A percentile compares a stretch with the other conserved stretches of the same genome.
Evolutionary conservation across 83 land plant species (phyloP).

Genomic region (Picea abies): DNA sequence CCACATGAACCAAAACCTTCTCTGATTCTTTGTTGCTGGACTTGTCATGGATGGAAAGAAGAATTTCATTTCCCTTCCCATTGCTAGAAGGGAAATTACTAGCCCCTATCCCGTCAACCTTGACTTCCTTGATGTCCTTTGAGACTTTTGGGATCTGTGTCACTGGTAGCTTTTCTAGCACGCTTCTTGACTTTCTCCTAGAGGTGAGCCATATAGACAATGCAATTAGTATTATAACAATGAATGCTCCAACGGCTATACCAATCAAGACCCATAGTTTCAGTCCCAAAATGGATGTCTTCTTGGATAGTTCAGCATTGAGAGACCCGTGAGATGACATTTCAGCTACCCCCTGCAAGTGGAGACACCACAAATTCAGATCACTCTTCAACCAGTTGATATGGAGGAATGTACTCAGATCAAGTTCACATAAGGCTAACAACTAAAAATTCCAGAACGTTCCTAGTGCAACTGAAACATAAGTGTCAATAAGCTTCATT

Average conservation of each 20-base stretch:
- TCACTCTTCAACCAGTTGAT: too few relatives aligned
- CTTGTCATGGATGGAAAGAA: conserved; percentile 44
- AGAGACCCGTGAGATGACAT: too few relatives aligned
- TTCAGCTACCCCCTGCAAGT: too few relatives aligned
- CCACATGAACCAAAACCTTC: conserved; percentile 39
- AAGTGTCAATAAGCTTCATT: too few relatives aligned
- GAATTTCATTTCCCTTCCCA: conserved; percentile 27
- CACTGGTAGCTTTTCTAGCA: conserved; percentile 26
- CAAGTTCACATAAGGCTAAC: too few relatives aligned
- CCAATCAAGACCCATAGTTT: conserved; percentile 76
- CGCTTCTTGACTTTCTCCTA: conserved; percentile 37
- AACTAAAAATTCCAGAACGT: too few relatives aligned
- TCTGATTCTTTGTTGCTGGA: conserved; percentile 43
- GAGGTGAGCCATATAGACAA: conserved; percentile 44
- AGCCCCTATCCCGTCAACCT: neutral
- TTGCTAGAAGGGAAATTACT: too few relatives aligned
- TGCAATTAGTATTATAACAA: conserved; percentile 42
- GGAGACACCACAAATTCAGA: too few relatives aligned
- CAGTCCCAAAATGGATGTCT: conserved; percentile 46
- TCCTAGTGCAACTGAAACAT: too few relatives aligned
- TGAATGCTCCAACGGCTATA: conserved; percentile 51
- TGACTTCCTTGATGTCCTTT: conserved; percentile 73
- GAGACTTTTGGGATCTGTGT: conserved; percentile 58
- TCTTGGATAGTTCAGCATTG: conserved; percentile 43
- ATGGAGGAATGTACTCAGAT: too few relatives aligned